Evolutionary conservation across 768 basidiomycete species (phyloP).

Genomic region (Pluteus cervinus): DNA sequence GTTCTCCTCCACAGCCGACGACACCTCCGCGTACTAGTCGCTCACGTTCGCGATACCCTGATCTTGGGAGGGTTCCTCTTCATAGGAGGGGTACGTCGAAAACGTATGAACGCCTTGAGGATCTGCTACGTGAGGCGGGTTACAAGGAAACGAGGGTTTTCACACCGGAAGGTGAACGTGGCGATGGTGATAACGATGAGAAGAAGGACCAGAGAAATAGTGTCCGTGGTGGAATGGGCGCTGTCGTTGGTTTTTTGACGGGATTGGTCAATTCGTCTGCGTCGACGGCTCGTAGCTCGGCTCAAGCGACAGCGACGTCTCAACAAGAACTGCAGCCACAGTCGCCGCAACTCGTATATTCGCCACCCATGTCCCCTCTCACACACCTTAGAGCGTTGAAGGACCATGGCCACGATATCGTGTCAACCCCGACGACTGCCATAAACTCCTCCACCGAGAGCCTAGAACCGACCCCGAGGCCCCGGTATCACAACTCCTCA

Average conservation of each 20-base stretch:
- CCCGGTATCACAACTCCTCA: slow-evolving; percentile 10
- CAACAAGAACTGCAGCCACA: neutral
- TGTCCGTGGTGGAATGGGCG: slow-evolving; percentile 48
- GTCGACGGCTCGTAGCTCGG: too few species aligned
- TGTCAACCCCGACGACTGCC: slow-evolving; percentile 20
- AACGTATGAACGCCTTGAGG: slow-evolving; percentile 80
- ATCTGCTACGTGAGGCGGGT: slow-evolving; percentile 80
- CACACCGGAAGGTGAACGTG: slow-evolving; percentile 73
- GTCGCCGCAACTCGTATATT: slow-evolving; percentile 16
- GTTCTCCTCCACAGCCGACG: slow-evolving; percentile 33
- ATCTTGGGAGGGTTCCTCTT: slow-evolving; percentile 64
- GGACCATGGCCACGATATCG: too few species aligned
- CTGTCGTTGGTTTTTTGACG: slow-evolving; percentile 61
- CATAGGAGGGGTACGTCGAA: slow-evolving; percentile 75
- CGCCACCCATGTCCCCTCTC: slow-evolving; percentile 27
- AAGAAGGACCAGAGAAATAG: slow-evolving; percentile 27
- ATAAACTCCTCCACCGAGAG: slow-evolving; percentile 31
- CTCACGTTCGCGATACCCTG: slow-evolving; percentile 45
- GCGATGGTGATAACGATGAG: slow-evolving; percentile 22
- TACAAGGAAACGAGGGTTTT: slow-evolving; percentile 91
- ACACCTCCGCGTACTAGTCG: slow-evolving; percentile 41
- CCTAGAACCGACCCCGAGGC: slow-evolving; percentile 19
- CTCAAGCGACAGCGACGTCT: slow-evolving; percentile 5
- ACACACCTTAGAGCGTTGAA: slow-evolving; percentile 13
- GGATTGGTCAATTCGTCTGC: too few species aligned